These are phyloP conservation scores for Capsicum chinense DNA, from an alignment of 257 asterid genomes.

Conservation along the genomic window DNA sequence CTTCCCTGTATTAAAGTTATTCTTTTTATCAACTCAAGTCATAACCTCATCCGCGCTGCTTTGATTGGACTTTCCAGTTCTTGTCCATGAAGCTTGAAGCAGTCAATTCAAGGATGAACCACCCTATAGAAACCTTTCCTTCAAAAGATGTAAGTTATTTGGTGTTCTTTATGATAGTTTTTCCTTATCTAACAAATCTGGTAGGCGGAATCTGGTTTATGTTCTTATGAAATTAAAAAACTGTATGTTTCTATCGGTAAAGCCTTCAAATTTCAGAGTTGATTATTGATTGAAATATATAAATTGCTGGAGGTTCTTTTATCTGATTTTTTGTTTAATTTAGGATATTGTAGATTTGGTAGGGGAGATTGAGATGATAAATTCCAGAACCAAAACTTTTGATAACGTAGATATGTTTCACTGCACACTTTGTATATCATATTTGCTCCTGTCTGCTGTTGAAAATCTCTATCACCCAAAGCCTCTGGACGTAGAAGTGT, in stretches of 20 bases:
- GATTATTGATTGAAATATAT: background rate
- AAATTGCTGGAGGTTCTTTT: background rate
- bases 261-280: background rate
- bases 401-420: background rate
- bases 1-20: slow-evolving; percentile 19
- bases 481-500: slow-evolving; percentile 8
- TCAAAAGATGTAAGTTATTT: slow-evolving; percentile 70
- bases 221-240: background rate
- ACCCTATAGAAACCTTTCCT: slow-evolving; percentile 61
- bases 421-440: background rate
- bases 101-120: slow-evolving; percentile 72
- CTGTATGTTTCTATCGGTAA: background rate
- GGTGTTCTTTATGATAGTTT: background rate
- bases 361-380: background rate
- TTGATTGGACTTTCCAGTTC: slow-evolving; percentile 53
- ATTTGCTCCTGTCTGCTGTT: slow-evolving; percentile 1
- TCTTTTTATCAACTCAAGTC: slow-evolving; percentile 25
- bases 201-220: background rate
- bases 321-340: background rate
- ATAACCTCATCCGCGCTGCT: slow-evolving; percentile 24
- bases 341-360: background rate
- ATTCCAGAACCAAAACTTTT: slow-evolving; percentile 1
- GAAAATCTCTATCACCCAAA: background rate
- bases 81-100: slow-evolving; percentile 98
- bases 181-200: background rate